Evolutionary conservation across 202 grass and related monocot genomes (phyloP), one percentile per base, ranked within the genome.

Genomic region (Carex arenaria): DNA sequence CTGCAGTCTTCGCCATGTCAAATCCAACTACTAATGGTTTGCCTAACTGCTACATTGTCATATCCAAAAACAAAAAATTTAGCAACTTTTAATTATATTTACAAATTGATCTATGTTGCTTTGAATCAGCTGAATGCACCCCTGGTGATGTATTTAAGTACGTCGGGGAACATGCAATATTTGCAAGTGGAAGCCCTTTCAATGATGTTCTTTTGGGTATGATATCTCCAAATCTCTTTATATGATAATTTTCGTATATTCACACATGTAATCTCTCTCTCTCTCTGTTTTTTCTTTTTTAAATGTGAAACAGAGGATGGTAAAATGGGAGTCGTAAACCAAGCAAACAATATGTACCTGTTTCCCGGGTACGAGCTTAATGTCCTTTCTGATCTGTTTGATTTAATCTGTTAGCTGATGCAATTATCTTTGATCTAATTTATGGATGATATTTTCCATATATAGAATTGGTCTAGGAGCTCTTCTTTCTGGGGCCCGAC

Each of bases 341-440:
- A 98, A 93, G 95, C 95, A 89, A 98, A 98, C 78, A 98, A 98
- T 80, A 98, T 98, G 95, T 98, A 98, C 89, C 78, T 98, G 60
- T 98, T 98, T 93, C 95, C 95, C 82, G 92, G 95, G 95, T 98
- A 98, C 49, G 89, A 53, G 18, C 53, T 51, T 14, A 10, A 10
- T 31, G 13, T 34, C 9, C 13, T 57, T 77, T 34, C 72, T 77
- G 22, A 53, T 81, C 19, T 64, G 19, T 52, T 82, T 82, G 10
- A 68, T 52, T 65, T 67, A 45, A 80, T 47, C 32, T 68, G 54
- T 82, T 19, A 40, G 40, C 54, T 13, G 34, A 86, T 57, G 40
- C 59, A 80, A 31, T 68, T 51, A 73, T 61, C 20, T 22, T 11
- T 43, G 34, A 64, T 42, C 72, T 77, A 77, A 53, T 64, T 69